Base-by-base conservation (phyloP, 176 grass and related monocot species). In the Dendrocalamus sinicus region DNA sequence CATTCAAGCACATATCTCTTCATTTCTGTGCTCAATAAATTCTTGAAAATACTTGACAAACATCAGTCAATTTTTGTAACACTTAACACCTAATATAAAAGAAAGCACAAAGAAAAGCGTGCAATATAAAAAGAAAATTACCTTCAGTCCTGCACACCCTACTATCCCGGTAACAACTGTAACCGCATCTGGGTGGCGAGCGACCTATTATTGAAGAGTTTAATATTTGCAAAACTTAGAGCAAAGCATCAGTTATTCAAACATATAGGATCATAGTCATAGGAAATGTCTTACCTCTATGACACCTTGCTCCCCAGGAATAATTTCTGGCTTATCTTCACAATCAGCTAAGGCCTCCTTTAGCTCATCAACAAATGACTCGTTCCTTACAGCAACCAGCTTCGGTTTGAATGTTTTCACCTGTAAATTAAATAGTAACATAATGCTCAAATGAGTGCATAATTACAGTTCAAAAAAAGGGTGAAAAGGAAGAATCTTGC, bases 121-220 rank as follows among this genome's bases (percentile, higher is more conserved):
- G 28, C 14, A 40, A 87, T 50, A 70, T 45, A 78, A n/a, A 81
- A 81, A 63, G 20, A 46, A 77, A 54, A 64, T 88, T 94, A 99
- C 96, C 96, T 96, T 96, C 53, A 99, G 78, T 81, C 96, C 96
- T 78, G 96, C 96, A 85, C 96, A 96, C 26, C 96, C 96, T 84
- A 99, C 96, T 91, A 99, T 99, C 45, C 96, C 96, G 28, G 96
- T 96, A 83, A 99, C 93, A 60, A 94, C 96, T 37, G 93, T 99
- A 48, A 94, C 92, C 68, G 88, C 93, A 85, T 99, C 93, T 57
- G 92, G 93, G 67, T 99, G 96, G 68, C 92, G 89, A 70, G 96
- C 93, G 7, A 99, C 96, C 96, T 99, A 75, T 70, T 26, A 84
- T 83, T 46, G 9, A 75, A 73, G 51, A 48, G 19, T 82, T 62